Base-by-base conservation (phyloP, 2,329 filamentous ascomycete genomes). In the Sporothrix protearum region DNA sequence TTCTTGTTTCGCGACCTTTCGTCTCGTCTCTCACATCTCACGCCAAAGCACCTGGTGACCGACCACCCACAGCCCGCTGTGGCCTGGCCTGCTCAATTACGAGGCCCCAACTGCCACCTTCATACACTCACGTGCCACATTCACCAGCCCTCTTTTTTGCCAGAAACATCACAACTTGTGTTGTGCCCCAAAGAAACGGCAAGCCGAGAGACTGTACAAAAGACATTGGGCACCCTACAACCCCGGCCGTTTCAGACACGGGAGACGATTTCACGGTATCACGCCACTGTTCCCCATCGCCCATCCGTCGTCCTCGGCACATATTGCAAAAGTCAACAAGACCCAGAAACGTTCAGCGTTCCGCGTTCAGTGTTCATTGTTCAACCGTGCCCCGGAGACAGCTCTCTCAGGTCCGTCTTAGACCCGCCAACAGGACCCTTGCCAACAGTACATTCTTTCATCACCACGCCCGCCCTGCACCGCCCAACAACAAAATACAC, bases 241-340 rank as follows among this genome's bases (percentile, higher is more conserved):
- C 22, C 28, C 12, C 57, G 25, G 55, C 57, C 59, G 71, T 72
- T 72, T 72, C 71, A 70, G 59, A 67, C 55, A 42, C 70, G 66
- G 55, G 42, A 45, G 66, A 69, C 59, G 9, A 64, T 36, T 67
- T 36, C 49, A 42, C 67, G 14, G 71, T 57, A 66, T 69, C 71
- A 70, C 71, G 67, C 67, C 71, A 72, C 71, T 57, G 66, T 53
- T 22, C 28, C 33, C 36, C 33, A 30, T n/a, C 53, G 28, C 51
- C 10, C 45, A 39, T 36, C 53, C 51, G n/a, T 30, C 25, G 39
- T 49, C 22, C 28, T 47, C 53, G 25, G 53, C 53, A 61, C 30
- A n/a, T 53, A 22, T 39, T 42, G n/a, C 36, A 28, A 57, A 25
- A 64, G 30, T 47, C 42, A 28, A 45, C 59, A 64, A 64, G 6